Evolutionary conservation across 331 rosid species (phyloP), one percentile per base, ranked within the genome.

Genomic region (Ulmus americana): DNA sequence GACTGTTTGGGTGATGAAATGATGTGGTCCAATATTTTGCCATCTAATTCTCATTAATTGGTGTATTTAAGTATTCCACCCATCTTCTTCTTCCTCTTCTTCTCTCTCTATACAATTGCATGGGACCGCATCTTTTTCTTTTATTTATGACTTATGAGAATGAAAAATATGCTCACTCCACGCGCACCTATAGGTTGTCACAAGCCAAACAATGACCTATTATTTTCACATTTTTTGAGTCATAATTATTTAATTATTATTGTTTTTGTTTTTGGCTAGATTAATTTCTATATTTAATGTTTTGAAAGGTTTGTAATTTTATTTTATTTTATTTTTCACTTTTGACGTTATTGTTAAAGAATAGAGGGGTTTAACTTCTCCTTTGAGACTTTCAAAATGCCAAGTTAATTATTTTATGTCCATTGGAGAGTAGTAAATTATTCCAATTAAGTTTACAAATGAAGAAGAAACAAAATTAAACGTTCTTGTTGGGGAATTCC

Each of bases 21-120:
- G 94, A 77, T 83, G 90, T 91, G 97, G 95, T 88, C 96, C 91
- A 68, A 63, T 69, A 47, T 77, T 75, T 82, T 68, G 43, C 75
- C 69, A 64, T 88, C 82, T 77, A 88, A 84, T 84, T 84, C 83
- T 67, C 74, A 86, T 82, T 84, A 76, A 82, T 84, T 69, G 71
- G 59, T 74, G 64, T 79, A 62, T 79, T 86, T 72, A 91, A 84
- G 78, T 55, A 77, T 73, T 75, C 91, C 95, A 81, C 87, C 88
- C 81, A 77, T 79, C 73, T 64, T 61, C 63, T 38, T 16, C 28
- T 43, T 52, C 14, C 5, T 41, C 8, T 45, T 5, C 59, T n/a
- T 45, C 43, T 43, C 18, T 8, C 15, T 47, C 4, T 42, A 46
- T 44, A 53, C 74, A 55, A 41, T 72, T 82, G 76, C 75, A 60